Conservation (phyloP, 192 early-diverging fungal species). For the Pilaira anomala region DNA sequence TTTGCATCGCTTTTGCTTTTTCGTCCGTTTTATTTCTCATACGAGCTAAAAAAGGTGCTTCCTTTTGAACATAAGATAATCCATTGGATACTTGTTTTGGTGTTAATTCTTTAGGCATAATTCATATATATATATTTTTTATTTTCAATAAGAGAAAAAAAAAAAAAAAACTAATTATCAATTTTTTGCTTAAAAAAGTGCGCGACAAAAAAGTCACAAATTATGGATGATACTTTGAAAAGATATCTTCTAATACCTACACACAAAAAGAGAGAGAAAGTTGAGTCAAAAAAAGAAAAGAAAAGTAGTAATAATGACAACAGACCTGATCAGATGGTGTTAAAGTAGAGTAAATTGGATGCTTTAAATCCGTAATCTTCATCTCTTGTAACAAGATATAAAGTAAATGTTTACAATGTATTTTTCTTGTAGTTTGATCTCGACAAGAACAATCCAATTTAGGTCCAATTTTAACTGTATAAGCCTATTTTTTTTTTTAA, state of each 20-base stretch:
- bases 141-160: too few relatives aligned
- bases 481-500: background rate
- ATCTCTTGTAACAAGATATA: background rate
- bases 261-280: too few relatives aligned
- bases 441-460: background rate
- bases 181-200: too few relatives aligned
- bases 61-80: slow-evolving; percentile 37
- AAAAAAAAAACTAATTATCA: too few relatives aligned
- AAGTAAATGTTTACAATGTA: background rate
- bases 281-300: too few relatives aligned
- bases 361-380: background rate
- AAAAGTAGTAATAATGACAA: too few relatives aligned
- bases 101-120: slow-evolving; percentile 13
- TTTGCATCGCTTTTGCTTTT: slow-evolving; percentile 15
- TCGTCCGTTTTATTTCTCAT: slow-evolving; percentile 20
- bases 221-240: too few relatives aligned
- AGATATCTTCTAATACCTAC: too few relatives aligned
- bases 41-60: slow-evolving; percentile 29
- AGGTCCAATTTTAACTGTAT: background rate
- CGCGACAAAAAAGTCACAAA: too few relatives aligned
- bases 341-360: background rate
- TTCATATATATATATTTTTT: background rate
- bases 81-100: slow-evolving; percentile 33
- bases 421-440: background rate
- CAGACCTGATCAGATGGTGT: background rate